Evolutionary conservation across 2,329 filamentous ascomycete genomes (phyloP), one percentile per base, ranked within the genome.

Genomic region (Scedosporium boydii): DNA sequence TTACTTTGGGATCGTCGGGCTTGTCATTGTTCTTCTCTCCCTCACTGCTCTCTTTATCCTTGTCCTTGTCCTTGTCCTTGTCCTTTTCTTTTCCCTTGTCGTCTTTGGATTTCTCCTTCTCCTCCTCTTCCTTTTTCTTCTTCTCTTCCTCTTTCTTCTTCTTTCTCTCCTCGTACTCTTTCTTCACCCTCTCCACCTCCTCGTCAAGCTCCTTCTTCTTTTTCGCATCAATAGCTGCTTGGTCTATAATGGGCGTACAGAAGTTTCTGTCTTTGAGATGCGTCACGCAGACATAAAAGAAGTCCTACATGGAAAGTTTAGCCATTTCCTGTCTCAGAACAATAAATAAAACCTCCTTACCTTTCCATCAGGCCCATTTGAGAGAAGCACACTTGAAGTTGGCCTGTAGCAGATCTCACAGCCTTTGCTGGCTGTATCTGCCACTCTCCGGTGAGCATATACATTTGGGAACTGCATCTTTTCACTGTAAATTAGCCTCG

Each of bases 341-440:
- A 29, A n/a, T 57, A 21, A n/a, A 23, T 10, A 23, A 58, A 21
- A 42, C n/a, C 9, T 27, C 6, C 57, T 12, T 51, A 64, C 65
- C 60, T 66, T 66, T 23, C 59, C 63, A 18, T 65, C 64, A 5
- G 59, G 60, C 10, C 42, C 23, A 1, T 62, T 42, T n/a, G 61
- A 60, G 68, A 96, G 90, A 62, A 99, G 80, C 18, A 98, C 93
- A 67, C 88, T 96, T 6, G 87, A 86, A 64, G 88, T 91, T 7
- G 90, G 89, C 75, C 95, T 96, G 79, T 88, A 96, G 80, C 95
- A 98, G 66, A 98, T 86, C 74, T 91, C 89, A 75, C 95, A 99
- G 59, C 90, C 81, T 75, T 90, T 96, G 12, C 90, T 83, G 1
- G 88, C 83, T n/a, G 86, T 83, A 34, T 96, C 91, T 12, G 92